These are phyloP conservation scores for Aurantiochytrium sp. DNA, from an alignment of 108 stramenopile species.

Conservation along the genomic window DNA sequence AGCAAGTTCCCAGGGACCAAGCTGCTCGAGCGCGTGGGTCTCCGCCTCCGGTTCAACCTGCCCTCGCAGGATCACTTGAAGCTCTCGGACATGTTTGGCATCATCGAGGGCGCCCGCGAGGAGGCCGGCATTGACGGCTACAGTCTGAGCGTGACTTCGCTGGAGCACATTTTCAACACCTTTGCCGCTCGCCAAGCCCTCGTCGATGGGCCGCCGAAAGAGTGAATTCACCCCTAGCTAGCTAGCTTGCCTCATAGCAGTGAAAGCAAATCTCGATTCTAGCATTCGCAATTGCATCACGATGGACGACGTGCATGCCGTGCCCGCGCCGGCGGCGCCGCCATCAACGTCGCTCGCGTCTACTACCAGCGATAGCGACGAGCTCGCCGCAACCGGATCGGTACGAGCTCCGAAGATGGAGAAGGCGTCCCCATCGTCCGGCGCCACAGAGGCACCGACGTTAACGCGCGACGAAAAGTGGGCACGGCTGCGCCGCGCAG, in stretches of 20 bases:
- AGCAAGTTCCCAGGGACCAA: neutral
- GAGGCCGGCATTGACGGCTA: constrained; percentile 34
- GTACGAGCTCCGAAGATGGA: too few species aligned
- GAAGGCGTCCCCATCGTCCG: too few species aligned
- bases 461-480: neutral
- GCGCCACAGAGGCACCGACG: too few species aligned
- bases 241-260: too few species aligned
- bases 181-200: constrained; percentile 11
- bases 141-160: constrained; percentile 36
- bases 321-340: too few species aligned
- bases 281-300: too few species aligned
- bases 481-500: neutral
- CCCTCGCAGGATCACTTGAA: constrained; percentile 18
- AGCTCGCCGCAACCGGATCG: too few species aligned
- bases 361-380: too few species aligned
- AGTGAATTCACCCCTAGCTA: too few species aligned
- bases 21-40: constrained; percentile 22
- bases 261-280: too few species aligned
- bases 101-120: constrained; percentile 21
- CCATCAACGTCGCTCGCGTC: too few species aligned
- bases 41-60: constrained; percentile 34
- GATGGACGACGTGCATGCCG: too few species aligned
- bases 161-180: constrained; percentile 52
- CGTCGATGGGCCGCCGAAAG: neutral
- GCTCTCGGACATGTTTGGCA: constrained; percentile 31